Percentiles rank a stretch among this genome's conserved stretches.
Conservation (phyloP, 352 stramenopile genomes). For the Globisporangium camurandrum region DNA sequence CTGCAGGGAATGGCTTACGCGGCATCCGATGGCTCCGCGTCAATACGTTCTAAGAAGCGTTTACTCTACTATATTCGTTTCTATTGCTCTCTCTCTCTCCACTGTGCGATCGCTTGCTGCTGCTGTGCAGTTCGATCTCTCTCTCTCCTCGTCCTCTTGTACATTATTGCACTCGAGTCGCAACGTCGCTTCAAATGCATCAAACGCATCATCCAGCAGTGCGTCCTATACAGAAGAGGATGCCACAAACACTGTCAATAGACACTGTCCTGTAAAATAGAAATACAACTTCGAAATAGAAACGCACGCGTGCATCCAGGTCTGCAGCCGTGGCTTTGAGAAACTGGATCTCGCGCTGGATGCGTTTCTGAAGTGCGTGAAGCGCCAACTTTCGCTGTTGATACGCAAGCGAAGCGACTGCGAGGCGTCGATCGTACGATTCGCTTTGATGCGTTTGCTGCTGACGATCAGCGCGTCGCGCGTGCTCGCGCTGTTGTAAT, state of each 20-base stretch:
- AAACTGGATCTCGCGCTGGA: constrained; percentile 55
- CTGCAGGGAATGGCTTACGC: constrained; percentile 64
- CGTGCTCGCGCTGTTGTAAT: constrained; percentile 14
- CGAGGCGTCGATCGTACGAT: constrained; percentile 19
- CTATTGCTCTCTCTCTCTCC: neutral
- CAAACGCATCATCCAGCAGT: constrained; percentile 57
- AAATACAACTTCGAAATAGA: constrained; percentile 3
- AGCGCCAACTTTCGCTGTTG: constrained; percentile 51
- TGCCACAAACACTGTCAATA: neutral
- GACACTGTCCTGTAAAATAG: neutral
- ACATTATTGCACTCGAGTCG: constrained; percentile 21
- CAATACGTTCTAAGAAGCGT: constrained; percentile 75
- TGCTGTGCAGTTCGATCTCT: neutral
- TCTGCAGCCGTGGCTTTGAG: constrained; percentile 34
- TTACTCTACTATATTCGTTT: constrained; percentile 2
- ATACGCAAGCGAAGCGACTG: constrained; percentile 30
- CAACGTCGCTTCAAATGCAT: constrained; percentile 35
- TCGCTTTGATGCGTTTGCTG: constrained; percentile 10
- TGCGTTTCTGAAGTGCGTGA: constrained; percentile 36
- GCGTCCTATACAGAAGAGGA: constrained; percentile 43
- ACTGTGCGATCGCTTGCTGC: neutral
- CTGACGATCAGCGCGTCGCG: constrained; percentile 14
- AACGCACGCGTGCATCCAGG: constrained; percentile 32
- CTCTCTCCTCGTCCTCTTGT: constrained; percentile 6
- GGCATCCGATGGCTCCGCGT: constrained; percentile 74